Percentiles rank a stretch among this genome's conserved stretches.
phyloP scores from a whole-genome alignment of 225 moss, liverwort and hornwort species.

The Physcomitrium patens region DNA sequence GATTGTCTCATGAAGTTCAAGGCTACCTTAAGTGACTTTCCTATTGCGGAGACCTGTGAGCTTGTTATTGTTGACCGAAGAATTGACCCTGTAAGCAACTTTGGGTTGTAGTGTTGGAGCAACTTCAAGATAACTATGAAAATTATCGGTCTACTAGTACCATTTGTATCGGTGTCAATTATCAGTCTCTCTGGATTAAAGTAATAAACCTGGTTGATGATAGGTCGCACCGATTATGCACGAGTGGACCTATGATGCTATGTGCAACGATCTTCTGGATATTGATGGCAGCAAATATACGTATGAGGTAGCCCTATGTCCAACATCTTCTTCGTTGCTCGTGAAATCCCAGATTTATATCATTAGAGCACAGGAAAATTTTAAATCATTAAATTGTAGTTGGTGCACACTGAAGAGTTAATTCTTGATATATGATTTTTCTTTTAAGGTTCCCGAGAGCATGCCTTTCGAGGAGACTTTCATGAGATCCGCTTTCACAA shows the following conservation, averaged over 20 bases:
- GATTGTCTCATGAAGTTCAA: slow-evolving; percentile 94
- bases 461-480: slow-evolving; percentile 7
- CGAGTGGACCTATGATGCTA: slow-evolving; percentile 97
- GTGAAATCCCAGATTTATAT: background rate
- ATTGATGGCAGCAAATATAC: slow-evolving; percentile 83
- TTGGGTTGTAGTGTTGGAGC: background rate
- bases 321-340: slow-evolving; percentile 1
- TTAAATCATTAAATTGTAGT: no score
- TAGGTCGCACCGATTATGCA: slow-evolving; percentile 98
- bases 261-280: slow-evolving; percentile 91
- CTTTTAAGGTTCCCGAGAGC: background rate
- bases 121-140: background rate
- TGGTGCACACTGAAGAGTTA: slow-evolving; percentile 9
- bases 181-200: background rate
- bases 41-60: slow-evolving; percentile 87
- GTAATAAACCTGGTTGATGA: background rate
- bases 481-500: background rate
- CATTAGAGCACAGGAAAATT: no score
- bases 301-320: slow-evolving; percentile 63
- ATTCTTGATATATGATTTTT: background rate
- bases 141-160: background rate
- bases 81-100: slow-evolving; percentile 73
- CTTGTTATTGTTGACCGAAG: slow-evolving; percentile 93
- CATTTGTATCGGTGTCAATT: background rate
- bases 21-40: slow-evolving; percentile 73